phyloP scores from a whole-genome alignment of 768 basidiomycete species.

The Russula virescens region DNA sequence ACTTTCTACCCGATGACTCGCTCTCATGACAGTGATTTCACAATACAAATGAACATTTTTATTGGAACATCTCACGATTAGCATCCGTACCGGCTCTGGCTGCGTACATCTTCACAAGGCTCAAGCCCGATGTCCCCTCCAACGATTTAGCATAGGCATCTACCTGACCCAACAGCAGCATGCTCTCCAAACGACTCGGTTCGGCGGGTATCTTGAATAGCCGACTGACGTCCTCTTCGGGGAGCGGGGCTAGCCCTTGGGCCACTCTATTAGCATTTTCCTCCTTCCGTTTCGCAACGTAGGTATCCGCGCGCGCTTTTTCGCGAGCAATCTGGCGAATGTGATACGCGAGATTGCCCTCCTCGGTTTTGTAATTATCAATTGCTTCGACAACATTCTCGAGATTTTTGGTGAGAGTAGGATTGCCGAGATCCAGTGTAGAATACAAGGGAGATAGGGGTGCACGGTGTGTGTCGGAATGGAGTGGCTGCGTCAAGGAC shows the following conservation, averaged over 20 bases:
- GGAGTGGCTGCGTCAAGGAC: constrained; percentile 34
- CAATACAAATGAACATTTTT: not conserved
- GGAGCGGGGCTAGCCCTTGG: constrained; percentile 80
- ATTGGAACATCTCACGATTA: constrained; percentile 16
- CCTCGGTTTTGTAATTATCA: constrained; percentile 83
- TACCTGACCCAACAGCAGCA: constrained; percentile 81
- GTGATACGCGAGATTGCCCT: constrained; percentile 87
- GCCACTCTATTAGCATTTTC: constrained; percentile 75
- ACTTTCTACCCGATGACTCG: not conserved
- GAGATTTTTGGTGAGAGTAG: constrained; percentile 66
- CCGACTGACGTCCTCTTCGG: constrained; percentile 79
- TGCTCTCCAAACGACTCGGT: constrained; percentile 81
- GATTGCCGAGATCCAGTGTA: constrained; percentile 62
- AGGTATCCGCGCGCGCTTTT: constrained; percentile 69
- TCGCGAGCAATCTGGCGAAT: constrained; percentile 85
- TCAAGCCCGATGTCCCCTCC: constrained; percentile 51
- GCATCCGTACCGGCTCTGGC: constrained; percentile 39
- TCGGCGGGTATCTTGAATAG: constrained; percentile 86
- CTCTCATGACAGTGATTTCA: not conserved
- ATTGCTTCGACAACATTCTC: constrained; percentile 83
- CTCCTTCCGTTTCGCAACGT: constrained; percentile 80
- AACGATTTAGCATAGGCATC: constrained; percentile 80
- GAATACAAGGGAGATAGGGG: constrained; percentile 57
- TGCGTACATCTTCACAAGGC: constrained; percentile 82
- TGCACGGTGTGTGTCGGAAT: constrained; percentile 31